These are phyloP conservation scores for Buxus sempervirens DNA, from an alignment of 164 flowering plant genomes.

Conservation along the genomic window DNA sequence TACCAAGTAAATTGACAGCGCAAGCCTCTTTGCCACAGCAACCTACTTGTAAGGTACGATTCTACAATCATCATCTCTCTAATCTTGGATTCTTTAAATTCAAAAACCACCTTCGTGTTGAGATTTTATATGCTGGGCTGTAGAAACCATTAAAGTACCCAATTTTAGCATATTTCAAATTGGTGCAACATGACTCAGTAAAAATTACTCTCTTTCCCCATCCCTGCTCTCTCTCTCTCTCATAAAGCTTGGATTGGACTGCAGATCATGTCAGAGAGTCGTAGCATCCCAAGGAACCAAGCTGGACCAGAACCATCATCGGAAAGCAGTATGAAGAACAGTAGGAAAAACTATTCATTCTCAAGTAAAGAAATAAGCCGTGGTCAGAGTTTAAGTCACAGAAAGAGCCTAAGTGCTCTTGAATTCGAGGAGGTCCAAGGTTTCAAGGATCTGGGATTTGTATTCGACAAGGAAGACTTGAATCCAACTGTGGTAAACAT, in stretches of 20 bases:
- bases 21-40: slow-evolving; percentile 38
- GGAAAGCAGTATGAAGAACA: slow-evolving; percentile 12
- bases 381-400: slow-evolving; percentile 14
- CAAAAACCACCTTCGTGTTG: neutral
- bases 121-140: too few relatives aligned
- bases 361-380: slow-evolving; percentile 17
- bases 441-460: slow-evolving; percentile 59
- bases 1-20: slow-evolving; percentile 23
- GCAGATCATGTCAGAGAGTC: slow-evolving; percentile 16
- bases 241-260: neutral
- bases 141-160: too few relatives aligned
- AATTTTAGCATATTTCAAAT: too few relatives aligned
- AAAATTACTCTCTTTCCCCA: too few relatives aligned
- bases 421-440: slow-evolving; percentile 58
- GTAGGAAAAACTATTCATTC: neutral
- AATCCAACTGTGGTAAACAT: slow-evolving; percentile 38
- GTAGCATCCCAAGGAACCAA: slow-evolving; percentile 22
- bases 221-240: too few relatives aligned
- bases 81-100: neutral
- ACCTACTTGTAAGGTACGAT: slow-evolving; percentile 37
- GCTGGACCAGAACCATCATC: slow-evolving; percentile 19
- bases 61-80: neutral
- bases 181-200: too few relatives aligned
- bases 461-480: slow-evolving; percentile 37
- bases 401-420: slow-evolving; percentile 42